phyloP scores from a whole-genome alignment of 495 filamentous ascomycete genomes.

The Penicillium silybi region DNA sequence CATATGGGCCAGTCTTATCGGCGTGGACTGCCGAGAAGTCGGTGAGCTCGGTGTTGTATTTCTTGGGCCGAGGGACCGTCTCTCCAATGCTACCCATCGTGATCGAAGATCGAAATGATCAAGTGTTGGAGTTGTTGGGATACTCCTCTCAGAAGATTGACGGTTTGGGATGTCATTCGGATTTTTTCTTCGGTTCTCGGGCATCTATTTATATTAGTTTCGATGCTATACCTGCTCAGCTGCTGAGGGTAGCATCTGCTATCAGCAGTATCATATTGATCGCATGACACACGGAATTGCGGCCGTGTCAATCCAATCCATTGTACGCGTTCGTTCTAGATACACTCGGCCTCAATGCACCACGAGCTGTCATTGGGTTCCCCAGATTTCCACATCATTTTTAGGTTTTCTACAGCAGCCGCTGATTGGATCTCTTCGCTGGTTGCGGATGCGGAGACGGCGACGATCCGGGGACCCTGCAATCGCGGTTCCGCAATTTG shows the following conservation, averaged over 20 bases:
- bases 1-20: constrained; percentile 13
- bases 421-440: neutral
- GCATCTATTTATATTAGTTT: neutral
- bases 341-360: too few relatives aligned
- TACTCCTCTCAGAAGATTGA: constrained; percentile 2
- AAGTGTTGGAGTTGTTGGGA: neutral
- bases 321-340: too few relatives aligned
- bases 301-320: neutral
- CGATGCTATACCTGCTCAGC: neutral
- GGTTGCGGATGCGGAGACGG: neutral
- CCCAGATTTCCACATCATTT: neutral
- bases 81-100: neutral
- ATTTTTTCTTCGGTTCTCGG: neutral
- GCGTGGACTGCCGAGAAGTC: constrained; percentile 6
- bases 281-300: neutral
- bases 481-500: neutral
- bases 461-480: neutral
- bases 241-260: too few relatives aligned
- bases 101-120: too few relatives aligned
- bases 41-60: constrained; percentile 13
- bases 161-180: constrained; percentile 15
- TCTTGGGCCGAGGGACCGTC: neutral
- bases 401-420: neutral
- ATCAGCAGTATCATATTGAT: too few relatives aligned
- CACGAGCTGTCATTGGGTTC: neutral